Evolutionary conservation across 805 yeast genomes (phyloP).

Genomic region (Tetrapisispora fleetii): DNA sequence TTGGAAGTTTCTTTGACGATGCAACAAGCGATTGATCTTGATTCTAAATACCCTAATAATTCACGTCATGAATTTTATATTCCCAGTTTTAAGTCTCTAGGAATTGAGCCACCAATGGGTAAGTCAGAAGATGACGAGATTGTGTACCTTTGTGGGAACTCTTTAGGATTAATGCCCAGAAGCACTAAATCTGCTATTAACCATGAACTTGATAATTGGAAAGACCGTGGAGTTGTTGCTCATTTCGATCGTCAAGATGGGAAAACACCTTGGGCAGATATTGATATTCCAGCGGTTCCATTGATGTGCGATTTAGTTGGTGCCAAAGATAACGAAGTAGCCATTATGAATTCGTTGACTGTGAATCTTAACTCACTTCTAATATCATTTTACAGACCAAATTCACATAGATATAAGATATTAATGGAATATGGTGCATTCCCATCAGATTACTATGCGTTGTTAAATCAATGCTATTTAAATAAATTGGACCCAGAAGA

Average conservation of each 20-base stretch:
- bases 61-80: constrained; percentile 42
- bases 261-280: constrained; percentile 70
- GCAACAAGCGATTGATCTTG: constrained; percentile 23
- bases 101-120: constrained; percentile 27
- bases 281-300: constrained; percentile 68
- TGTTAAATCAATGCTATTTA: constrained; percentile 58
- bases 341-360: constrained; percentile 80
- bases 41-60: constrained; percentile 30
- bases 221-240: constrained; percentile 67
- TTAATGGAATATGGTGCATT: constrained; percentile 80
- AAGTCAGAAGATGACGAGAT: constrained; percentile 15
- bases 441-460: constrained; percentile 87
- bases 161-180: constrained; percentile 84
- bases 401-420: constrained; percentile 46
- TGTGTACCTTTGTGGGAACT: constrained; percentile 80
- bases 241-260: constrained; percentile 64
- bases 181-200: constrained; percentile 45
- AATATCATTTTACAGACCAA: constrained; percentile 65
- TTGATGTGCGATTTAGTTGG: constrained; percentile 69
- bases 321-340: constrained; percentile 66
- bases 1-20: not conserved
- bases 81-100: constrained; percentile 61
- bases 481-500: constrained; percentile 45
- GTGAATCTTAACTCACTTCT: constrained; percentile 69
- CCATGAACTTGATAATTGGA: constrained; percentile 77